Evolutionary conservation across 805 yeast genomes (phyloP), one percentile per base, ranked within the genome.

Genomic region (Kazachstania taianensis): DNA sequence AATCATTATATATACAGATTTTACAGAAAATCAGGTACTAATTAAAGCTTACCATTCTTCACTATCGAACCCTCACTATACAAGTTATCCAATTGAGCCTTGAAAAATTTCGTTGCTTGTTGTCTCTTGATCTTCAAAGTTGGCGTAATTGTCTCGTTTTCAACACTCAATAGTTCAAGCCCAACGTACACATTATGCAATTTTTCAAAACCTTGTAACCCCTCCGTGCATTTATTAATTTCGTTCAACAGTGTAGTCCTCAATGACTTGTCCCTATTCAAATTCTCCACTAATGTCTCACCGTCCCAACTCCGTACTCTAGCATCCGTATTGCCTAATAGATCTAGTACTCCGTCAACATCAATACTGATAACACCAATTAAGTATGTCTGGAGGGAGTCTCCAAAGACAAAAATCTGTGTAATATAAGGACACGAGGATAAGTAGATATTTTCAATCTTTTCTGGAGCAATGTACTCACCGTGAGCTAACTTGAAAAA

Each of bases 401-500:
- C 78, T 26, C 89, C 89, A 48, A 76, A 78, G 5, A 69, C 73
- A 49, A 67, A 78, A 10, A 73, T 48, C 55, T 78, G 85, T 4
- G 68, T 50, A 13, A 75, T 50, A 20, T 64, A 54, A 2, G 80
- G 67, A 45, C 71, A 67, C 19, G 65, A 60, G 0, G 80, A 65
- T 24, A 75, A 53, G 53, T 80, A 79, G 12, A 62, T 57, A 48
- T 75, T 78, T 51, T 81, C 89, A 45, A 81, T 73, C 55, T 73
- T 78, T 49, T 81, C 92, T 14, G 85, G 82, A 1, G 85, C 80
- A 37, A 81, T 71, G 55, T 80, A 81, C 57, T 73, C 78, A 33
- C 79, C 79, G 51, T 73, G 79, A 3, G 77, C 63, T 36, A 73
- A 53, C 45, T 81, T 81, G 66, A 80, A 81, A 61, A 81, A 80